A percentile compares a stretch with the other conserved stretches of the same genome.
Conservation (phyloP, 495 filamentous ascomycete genomes). For the Penicillium steckii region DNA sequence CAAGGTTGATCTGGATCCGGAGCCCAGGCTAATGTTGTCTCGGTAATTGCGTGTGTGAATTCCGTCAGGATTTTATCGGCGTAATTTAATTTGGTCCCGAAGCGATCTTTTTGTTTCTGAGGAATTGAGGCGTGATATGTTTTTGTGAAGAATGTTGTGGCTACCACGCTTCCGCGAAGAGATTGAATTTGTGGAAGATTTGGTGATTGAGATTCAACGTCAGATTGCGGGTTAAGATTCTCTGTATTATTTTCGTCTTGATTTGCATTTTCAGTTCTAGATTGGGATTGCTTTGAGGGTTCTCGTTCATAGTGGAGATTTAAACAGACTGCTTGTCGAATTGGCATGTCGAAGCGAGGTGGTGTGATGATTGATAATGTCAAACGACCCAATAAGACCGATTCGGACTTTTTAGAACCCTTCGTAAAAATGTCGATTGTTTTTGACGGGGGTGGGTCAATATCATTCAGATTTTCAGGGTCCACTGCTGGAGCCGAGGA, state of each 20-base stretch:
- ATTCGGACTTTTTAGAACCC: slow-evolving; percentile 63
- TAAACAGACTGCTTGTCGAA: not conserved
- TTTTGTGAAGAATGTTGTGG: not conserved
- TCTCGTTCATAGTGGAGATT: not conserved
- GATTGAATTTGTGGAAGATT: not conserved
- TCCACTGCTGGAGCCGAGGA: not conserved
- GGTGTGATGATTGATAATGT: not conserved
- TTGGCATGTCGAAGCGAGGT: not conserved
- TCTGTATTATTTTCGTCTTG: not conserved
- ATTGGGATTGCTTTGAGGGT: too few species aligned
- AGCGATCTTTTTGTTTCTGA: not conserved
- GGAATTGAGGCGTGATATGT: not conserved
- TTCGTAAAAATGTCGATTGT: not conserved
- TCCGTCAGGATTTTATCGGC: not conserved
- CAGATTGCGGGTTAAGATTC: not conserved
- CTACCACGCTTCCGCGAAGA: not conserved
- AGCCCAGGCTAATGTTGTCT: too few species aligned
- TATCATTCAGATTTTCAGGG: too few species aligned
- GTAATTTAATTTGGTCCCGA: not conserved
- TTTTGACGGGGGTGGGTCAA: not conserved
- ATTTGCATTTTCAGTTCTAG: too few species aligned
- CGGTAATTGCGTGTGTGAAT: not conserved
- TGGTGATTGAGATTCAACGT: not conserved
- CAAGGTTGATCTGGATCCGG: too few species aligned
- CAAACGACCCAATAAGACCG: not conserved